phyloP scores from a whole-genome alignment of 2,329 filamentous ascomycete genomes.

The Stachybotrys elegans region DNA sequence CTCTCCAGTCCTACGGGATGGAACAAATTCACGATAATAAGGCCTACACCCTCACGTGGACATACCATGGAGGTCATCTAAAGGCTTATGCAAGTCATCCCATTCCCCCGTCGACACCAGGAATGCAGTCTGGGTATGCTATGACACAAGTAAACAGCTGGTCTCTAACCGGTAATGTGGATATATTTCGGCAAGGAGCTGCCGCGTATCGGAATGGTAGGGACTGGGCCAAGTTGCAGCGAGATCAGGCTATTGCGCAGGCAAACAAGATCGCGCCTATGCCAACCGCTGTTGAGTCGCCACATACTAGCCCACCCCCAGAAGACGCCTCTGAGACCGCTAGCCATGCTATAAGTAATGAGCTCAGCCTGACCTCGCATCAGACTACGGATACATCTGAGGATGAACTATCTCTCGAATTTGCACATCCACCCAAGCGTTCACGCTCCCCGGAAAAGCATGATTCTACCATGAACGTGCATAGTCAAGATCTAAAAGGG shows the following conservation, averaged over 20 bases:
- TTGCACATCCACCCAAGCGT: slow-evolving; percentile 1
- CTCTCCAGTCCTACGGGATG: slow-evolving; percentile 25
- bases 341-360: neutral
- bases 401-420: slow-evolving; percentile 3
- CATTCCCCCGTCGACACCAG: neutral
- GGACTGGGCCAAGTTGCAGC: slow-evolving; percentile 31
- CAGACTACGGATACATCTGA: slow-evolving; percentile 3
- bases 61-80: slow-evolving; percentile 6
- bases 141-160: slow-evolving; percentile 30
- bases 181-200: slow-evolving; percentile 28
- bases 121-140: slow-evolving; percentile 26
- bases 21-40: slow-evolving; percentile 29
- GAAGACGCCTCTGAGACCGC: neutral
- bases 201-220: slow-evolving; percentile 33
- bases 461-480: neutral
- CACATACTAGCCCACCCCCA: neutral
- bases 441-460: slow-evolving; percentile 3
- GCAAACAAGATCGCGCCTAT: slow-evolving; percentile 17
- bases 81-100: slow-evolving; percentile 17
- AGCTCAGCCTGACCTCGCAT: neutral
- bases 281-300: neutral
- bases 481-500: neutral
- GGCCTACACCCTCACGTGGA: slow-evolving; percentile 30
- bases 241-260: slow-evolving; percentile 27
- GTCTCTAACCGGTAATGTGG: slow-evolving; percentile 18